These are phyloP conservation scores for Ophiocordyceps polyrhachis-furcata DNA, from an alignment of 2,329 filamentous ascomycete species.

Conservation along the genomic window DNA sequence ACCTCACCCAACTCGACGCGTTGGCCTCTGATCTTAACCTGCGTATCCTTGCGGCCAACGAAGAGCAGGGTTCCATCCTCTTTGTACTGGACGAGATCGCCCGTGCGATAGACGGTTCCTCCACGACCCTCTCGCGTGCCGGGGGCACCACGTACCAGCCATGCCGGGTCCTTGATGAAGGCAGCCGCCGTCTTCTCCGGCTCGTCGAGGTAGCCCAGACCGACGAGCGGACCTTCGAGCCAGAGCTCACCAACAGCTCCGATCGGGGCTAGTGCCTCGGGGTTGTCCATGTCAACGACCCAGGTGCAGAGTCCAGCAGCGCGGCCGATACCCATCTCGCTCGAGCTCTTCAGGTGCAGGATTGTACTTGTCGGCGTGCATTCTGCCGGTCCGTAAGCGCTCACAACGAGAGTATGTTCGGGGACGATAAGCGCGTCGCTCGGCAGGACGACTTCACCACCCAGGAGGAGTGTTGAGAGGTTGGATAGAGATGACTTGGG, in stretches of 20 bases:
- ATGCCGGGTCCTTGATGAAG: conserved; percentile 1
- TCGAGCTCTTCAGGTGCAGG: background rate
- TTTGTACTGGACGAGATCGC: conserved; percentile 3
- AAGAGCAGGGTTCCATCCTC: conserved; percentile 1
- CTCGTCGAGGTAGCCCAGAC: conserved; percentile 21
- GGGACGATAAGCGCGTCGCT: conserved; percentile 7
- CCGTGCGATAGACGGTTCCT: conserved; percentile 2
- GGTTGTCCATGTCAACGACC: conserved; percentile 2
- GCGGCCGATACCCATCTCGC: conserved; percentile 1
- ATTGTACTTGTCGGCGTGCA: conserved; percentile 2
- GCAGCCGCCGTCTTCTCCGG: conserved; percentile 2
- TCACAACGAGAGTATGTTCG: conserved; percentile 2
- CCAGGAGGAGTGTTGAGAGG: conserved; percentile 4
- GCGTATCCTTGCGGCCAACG: conserved; percentile 1
- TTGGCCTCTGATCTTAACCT: conserved; percentile 6
- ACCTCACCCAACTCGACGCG: conserved; percentile 9
- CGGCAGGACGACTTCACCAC: conserved; percentile 4
- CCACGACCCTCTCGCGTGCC: conserved; percentile 1
- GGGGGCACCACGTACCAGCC: conserved; percentile 1
- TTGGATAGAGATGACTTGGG: conserved; percentile 1
- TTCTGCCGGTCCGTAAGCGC: conserved; percentile 8
- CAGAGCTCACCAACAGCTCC: conserved; percentile 3
- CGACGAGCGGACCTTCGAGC: conserved; percentile 16
- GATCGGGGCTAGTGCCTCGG: conserved; percentile 1
- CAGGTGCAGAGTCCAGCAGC: background rate